These are phyloP conservation scores for Solanum chacoense DNA, from an alignment of 305 asterid species.

Conservation along the genomic window DNA sequence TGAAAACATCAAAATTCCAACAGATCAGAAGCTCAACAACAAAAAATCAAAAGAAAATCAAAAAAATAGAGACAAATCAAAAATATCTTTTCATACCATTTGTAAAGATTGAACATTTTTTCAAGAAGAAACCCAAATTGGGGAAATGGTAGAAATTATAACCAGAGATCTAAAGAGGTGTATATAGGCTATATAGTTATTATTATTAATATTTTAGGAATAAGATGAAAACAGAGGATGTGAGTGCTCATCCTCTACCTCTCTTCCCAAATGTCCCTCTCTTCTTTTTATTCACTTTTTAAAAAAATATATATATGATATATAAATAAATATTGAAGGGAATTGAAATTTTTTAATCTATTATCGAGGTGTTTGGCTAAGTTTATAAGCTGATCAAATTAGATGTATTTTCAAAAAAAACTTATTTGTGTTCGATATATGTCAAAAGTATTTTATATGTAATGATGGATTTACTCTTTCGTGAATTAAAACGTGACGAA, in stretches of 20 bases:
- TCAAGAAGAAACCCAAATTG: neutral
- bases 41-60: neutral
- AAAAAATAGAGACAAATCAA: neutral
- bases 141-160: constrained; percentile 9
- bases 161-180: constrained; percentile 36
- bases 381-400: neutral
- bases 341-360: neutral
- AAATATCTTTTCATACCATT: neutral
- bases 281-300: constrained; percentile 21
- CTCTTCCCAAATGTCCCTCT: neutral
- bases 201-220: neutral
- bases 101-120: constrained; percentile 19
- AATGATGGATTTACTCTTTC: neutral
- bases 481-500: neutral
- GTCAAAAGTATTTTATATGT: neutral
- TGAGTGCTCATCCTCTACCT: constrained; percentile 47
- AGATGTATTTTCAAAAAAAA: accelerated
- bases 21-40: constrained; percentile 20
- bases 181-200: neutral
- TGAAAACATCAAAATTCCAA: constrained; percentile 24
- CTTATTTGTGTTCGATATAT: neutral
- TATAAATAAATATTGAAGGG: neutral
- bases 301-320: no score
- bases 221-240: constrained; percentile 29
- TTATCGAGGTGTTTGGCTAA: neutral